Conservation (phyloP, 495 filamentous ascomycete species). For the Copromyces sp. region DNA sequence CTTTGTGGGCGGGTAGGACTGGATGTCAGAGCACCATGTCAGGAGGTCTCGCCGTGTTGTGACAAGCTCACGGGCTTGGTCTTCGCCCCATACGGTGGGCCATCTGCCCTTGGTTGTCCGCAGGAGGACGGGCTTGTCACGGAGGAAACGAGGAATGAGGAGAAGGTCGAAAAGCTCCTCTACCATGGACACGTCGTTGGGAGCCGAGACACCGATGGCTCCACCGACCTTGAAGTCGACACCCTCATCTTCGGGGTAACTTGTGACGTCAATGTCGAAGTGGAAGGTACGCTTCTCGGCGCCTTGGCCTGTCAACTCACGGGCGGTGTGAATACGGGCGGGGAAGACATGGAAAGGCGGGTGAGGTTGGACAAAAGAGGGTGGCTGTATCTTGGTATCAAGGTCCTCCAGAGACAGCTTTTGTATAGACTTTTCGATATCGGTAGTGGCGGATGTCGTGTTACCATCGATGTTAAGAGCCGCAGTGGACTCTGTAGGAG, state of each 20-base stretch:
- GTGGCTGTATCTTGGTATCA: slow-evolving; percentile 54
- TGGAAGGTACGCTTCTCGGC: slow-evolving; percentile 95
- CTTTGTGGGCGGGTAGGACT: slow-evolving; percentile 87
- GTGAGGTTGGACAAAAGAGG: slow-evolving; percentile 88
- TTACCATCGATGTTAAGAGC: slow-evolving; percentile 16
- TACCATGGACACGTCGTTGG: slow-evolving; percentile 68
- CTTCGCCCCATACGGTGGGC: slow-evolving; percentile 98
- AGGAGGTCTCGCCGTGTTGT: slow-evolving; percentile 85
- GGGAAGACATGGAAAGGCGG: slow-evolving; percentile 85
- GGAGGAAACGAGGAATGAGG: slow-evolving; percentile 60
- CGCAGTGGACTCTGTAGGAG: slow-evolving; percentile 29
- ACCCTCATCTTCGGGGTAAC: slow-evolving; percentile 79
- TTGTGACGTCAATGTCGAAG: slow-evolving; percentile 91
- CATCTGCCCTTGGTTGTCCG: slow-evolving; percentile 74
- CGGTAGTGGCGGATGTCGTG: not conserved
- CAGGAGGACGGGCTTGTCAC: slow-evolving; percentile 70
- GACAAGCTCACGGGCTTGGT: slow-evolving; percentile 66
- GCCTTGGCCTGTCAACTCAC: slow-evolving; percentile 81
- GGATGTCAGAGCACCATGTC: slow-evolving; percentile 91
- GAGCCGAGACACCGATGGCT: slow-evolving; percentile 84
- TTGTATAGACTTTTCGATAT: slow-evolving; percentile 17
- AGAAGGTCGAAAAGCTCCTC: slow-evolving; percentile 77
- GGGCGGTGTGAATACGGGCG: slow-evolving; percentile 67
- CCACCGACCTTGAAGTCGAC: slow-evolving; percentile 95
- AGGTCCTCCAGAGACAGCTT: slow-evolving; percentile 28